Percentiles rank a stretch among this genome's conserved stretches.
Evolutionary conservation across 2,329 filamentous ascomycete genomes (phyloP).

Genomic region (Stagonosporopsis vannaccii): DNA sequence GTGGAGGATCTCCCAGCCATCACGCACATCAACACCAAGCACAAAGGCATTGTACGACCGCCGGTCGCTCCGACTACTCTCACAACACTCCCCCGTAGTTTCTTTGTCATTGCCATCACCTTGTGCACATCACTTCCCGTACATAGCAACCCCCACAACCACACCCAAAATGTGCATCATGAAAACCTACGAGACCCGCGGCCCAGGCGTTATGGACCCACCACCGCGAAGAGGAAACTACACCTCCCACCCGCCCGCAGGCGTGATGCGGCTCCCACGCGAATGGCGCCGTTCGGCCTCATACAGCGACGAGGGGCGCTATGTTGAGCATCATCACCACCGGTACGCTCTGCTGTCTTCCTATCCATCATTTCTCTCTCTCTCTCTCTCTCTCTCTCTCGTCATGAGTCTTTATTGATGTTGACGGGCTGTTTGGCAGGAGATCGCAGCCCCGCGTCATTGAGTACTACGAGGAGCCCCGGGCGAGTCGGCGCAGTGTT

Average conservation of each 20-base stretch:
- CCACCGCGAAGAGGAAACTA: conserved; percentile 42
- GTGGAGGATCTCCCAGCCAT: background rate
- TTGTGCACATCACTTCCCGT: background rate
- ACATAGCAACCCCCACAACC: background rate
- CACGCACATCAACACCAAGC: conserved; percentile 13
- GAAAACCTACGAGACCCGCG: conserved; percentile 38
- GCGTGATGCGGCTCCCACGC: conserved; percentile 43
- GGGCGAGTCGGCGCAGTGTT: conserved; percentile 37
- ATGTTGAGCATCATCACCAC: conserved; percentile 18
- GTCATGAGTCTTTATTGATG: background rate
- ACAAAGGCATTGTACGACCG: conserved; percentile 10
- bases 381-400: background rate
- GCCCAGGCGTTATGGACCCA: conserved; percentile 39
- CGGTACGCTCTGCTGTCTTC: background rate
- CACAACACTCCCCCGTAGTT: background rate
- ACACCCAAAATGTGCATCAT: conserved; percentile 43
- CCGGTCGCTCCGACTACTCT: background rate
- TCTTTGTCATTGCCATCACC: background rate
- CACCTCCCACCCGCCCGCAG: conserved; percentile 44
- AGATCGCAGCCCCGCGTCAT: conserved; percentile 32
- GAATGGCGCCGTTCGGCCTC: conserved; percentile 35
- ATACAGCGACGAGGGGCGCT: conserved; percentile 26
- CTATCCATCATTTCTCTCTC: background rate
- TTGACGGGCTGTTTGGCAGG: conserved; percentile 2
- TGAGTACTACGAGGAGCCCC: conserved; percentile 40